Base-by-base conservation (phyloP, 1,284 basidiomycete species). In the Gastroboletus turbinatus region DNA sequence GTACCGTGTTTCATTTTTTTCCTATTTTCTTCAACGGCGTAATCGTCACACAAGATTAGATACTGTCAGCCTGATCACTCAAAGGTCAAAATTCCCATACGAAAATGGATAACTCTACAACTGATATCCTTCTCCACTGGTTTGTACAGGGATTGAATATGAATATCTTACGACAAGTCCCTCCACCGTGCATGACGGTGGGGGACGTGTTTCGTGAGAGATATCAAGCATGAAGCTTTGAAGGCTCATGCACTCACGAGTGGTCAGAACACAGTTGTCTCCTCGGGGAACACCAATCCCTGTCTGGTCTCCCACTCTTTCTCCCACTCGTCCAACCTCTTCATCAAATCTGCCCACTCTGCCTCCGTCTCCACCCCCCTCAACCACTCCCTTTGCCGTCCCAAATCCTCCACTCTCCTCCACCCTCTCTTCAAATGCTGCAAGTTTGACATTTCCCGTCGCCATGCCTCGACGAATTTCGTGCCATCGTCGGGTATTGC, bases 271-370 rank as follows among this genome's bases (percentile, higher is more conserved):
- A 54, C 5, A 2, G 30, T 48, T 5, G 14, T 21, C 21, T 55
- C 60, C 23, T 60, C 25, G 5, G 60, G 57, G 21, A 59, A 59
- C 14, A 23, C 53, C 19, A 64, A 36, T 13, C 67, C 66, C 42
- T 67, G 57, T 23, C 52, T 47, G 2, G 63, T 59, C 65, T 82
- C 80, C 73, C 78, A 78, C 10, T 72, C 62, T 36, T 67, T 58
- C 61, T 83, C 76, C 80, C 81, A 83, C 49, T 67, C 66, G 45
- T 76, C 73, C 36, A 83, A 63, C 45, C 76, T 71, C 33, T 57
- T 30, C 78, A 84, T 78, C 55, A 83, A 56, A 27, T 75, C 72
- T 4, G 74, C 76, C 82, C 82, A 84, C 53, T 81, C 71, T 3
- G 72, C 72, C 57, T 76, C 77, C 8, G 70, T 76, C 59, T 61